Conservation (phyloP, 2,329 filamentous ascomycete species). For the Penicillium sp. region DNA sequence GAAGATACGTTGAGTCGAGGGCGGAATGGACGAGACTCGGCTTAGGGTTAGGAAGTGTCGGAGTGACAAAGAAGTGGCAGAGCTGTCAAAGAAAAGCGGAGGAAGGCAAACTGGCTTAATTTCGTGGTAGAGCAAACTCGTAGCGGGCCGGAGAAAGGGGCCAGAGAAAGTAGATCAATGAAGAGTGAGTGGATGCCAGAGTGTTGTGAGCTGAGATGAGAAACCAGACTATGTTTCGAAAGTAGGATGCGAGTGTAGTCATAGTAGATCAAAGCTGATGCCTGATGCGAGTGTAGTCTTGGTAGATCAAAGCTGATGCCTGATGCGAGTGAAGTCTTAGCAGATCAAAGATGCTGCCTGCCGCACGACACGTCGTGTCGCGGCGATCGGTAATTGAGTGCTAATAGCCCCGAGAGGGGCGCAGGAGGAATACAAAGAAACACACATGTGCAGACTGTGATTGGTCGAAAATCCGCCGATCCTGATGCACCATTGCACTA, state of each 20-base stretch:
- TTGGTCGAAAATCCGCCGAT: constrained; percentile 12
- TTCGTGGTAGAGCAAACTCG: constrained; percentile 4
- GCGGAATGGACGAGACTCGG: not conserved
- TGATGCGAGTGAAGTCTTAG: not conserved
- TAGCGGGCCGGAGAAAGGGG: constrained; percentile 10
- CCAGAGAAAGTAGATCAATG: constrained; percentile 10
- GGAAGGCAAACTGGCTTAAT: not conserved
- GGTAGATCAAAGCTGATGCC: constrained; percentile 8
- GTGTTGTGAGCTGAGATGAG: constrained; percentile 11
- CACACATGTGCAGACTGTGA: constrained; percentile 10
- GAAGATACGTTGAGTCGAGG: constrained; percentile 3
- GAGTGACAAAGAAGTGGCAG: constrained; percentile 1
- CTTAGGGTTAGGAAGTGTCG: not conserved
- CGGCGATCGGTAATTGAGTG: constrained; percentile 8
- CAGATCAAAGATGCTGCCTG: not conserved
- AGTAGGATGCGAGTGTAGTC: constrained; percentile 1
- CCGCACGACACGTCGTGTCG: constrained; percentile 6
- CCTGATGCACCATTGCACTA: constrained; percentile 8
- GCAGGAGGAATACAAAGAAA: constrained; percentile 9
- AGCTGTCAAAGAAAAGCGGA: constrained; percentile 1
- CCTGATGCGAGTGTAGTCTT: constrained; percentile 10
- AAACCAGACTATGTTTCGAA: constrained; percentile 10
- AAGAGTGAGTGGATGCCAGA: constrained; percentile 14
- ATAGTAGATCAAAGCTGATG: not conserved
- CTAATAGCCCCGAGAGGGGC: constrained; percentile 9